Evolutionary conservation across 2,329 filamentous ascomycete species (phyloP).

Genomic region (Colletotrichum sp.): DNA sequence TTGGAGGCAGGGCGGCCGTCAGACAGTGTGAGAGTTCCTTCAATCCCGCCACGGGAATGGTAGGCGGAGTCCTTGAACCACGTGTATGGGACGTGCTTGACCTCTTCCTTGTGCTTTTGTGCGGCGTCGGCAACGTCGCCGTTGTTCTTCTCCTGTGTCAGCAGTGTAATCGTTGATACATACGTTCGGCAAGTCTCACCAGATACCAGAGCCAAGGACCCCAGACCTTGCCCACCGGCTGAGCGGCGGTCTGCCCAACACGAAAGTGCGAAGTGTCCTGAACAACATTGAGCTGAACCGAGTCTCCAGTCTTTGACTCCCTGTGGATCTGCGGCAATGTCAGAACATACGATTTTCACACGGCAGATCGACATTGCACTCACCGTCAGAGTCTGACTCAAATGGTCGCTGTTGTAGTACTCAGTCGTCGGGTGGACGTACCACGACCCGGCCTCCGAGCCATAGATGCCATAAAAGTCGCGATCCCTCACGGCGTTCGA

Average conservation of each 20-base stretch:
- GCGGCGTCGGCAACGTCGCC: slow-evolving; percentile 44
- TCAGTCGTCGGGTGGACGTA: slow-evolving; percentile 17
- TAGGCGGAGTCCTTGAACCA: slow-evolving; percentile 48
- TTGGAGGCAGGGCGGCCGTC: slow-evolving; percentile 47
- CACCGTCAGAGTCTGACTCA: slow-evolving; percentile 18
- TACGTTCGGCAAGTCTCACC: neutral
- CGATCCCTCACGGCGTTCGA: slow-evolving; percentile 20
- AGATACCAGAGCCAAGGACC: slow-evolving; percentile 22
- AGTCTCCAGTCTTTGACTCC: slow-evolving; percentile 19
- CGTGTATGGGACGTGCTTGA: slow-evolving; percentile 45
- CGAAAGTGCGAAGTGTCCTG: slow-evolving; percentile 21
- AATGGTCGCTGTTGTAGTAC: slow-evolving; percentile 17
- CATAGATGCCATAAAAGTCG: slow-evolving; percentile 20
- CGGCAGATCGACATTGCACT: neutral
- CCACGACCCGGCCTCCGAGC: slow-evolving; percentile 12
- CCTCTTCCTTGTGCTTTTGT: slow-evolving; percentile 37
- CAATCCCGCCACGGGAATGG: slow-evolving; percentile 45
- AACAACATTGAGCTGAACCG: slow-evolving; percentile 18
- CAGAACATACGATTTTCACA: neutral
- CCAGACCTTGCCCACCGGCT: slow-evolving; percentile 15
- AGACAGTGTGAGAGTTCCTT: slow-evolving; percentile 43
- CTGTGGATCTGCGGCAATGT: slow-evolving; percentile 3
- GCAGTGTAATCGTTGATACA: neutral
- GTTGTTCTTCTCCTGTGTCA: slow-evolving; percentile 42
- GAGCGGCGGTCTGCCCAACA: slow-evolving; percentile 6